These are phyloP conservation scores for Urtica urens DNA, from an alignment of 306 rosid species.

Conservation along the genomic window DNA sequence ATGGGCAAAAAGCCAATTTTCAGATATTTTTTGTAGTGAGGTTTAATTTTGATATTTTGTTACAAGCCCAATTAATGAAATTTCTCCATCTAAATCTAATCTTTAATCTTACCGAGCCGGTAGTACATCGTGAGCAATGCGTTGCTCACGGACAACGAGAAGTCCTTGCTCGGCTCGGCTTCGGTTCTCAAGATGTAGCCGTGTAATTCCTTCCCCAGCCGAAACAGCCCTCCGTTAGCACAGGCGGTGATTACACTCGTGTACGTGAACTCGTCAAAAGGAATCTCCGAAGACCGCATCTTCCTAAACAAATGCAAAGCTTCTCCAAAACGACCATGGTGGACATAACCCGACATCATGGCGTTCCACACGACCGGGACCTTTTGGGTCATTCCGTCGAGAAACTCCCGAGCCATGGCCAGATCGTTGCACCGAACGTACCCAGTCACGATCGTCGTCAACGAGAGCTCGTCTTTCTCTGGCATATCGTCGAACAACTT, in stretches of 20 bases:
- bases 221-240: conserved; percentile 10
- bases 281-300: conserved; percentile 13
- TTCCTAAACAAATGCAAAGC: conserved; percentile 10
- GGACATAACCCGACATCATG: conserved; percentile 16
- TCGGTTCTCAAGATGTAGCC: conserved; percentile 15
- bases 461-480: conserved; percentile 10
- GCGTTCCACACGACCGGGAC: conserved; percentile 10
- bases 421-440: conserved; percentile 15
- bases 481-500: conserved; percentile 21
- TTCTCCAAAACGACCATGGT: conserved; percentile 5
- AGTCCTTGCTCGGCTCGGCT: conserved; percentile 8
- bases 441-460: conserved; percentile 19
- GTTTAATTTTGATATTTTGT: no score
- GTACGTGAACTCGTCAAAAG: conserved; percentile 15
- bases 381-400: conserved; percentile 16
- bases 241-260: conserved; percentile 15
- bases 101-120: conserved; percentile 9
- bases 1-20: no score
- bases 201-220: conserved; percentile 17
- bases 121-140: conserved; percentile 17
- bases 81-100: no score
- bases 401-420: conserved; percentile 5
- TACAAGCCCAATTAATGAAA: no score
- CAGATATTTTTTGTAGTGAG: no score
- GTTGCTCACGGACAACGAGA: conserved; percentile 18